Base-by-base conservation (phyloP, 805 yeast species). In the Teunomyces aglyptinius region DNA sequence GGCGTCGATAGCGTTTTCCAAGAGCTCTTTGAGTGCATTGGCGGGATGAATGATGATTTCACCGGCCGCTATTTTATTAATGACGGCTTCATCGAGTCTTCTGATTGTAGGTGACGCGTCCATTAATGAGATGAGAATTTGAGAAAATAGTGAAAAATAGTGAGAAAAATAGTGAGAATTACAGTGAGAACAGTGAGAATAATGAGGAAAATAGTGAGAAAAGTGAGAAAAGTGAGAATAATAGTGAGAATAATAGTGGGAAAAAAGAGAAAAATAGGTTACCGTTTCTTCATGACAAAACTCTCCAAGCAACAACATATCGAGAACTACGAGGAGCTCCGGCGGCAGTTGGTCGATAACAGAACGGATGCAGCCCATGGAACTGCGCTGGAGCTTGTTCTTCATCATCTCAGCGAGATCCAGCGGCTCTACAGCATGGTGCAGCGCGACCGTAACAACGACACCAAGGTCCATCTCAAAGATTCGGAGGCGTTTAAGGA, bases 31-130 rank as follows among this genome's bases (percentile, higher is more conserved):
- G 35, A 94, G 69, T 0, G 99, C 99, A 62, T 92, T 94, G 4
- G 92, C 86, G 0, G 99, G 98, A 4, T 91, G 92, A 22, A 91
- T 78, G 47, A 94, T 88, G 66, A 94, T 89, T 68, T 94, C 98
- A 0, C 99, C 99, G 1, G 99, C 99, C 0, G 99, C 99, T 22
- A 94, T 94, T 50, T 85, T 80, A 63, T 90, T 91, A 41, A 94
- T 87, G 16, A 91, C 97, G 2, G 80, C 63, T 12, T 70, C 70
- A 38, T 85, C 94, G 19, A 92, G 75, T 13, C 79, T 68, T 66
- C 70, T 28, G 20, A 56, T 54, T 20, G 27, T 36, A 15, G 27
- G 4, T 3, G 33, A 13, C 15, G 33, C 18, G 12, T 18, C 12
- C 15, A 19, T 31, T 12, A 3, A n/a, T 18, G 19, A 28, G 8